A percentile compares a stretch with the other conserved stretches of the same genome.
Evolutionary conservation across 495 filamentous ascomycete species (phyloP).

Genomic region (Evansstolkia leycettana): DNA sequence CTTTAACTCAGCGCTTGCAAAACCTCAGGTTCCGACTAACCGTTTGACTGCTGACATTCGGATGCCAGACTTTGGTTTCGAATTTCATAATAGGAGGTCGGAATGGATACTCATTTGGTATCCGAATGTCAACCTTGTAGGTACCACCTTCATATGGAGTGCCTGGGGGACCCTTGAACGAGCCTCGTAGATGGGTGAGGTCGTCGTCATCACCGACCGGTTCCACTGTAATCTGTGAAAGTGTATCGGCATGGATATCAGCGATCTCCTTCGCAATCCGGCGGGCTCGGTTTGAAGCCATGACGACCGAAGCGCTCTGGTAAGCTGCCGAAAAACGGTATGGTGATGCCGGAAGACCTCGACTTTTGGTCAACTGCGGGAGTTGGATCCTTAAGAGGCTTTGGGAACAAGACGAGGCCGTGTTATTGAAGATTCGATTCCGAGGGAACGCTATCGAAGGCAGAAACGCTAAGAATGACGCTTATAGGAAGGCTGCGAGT

Average conservation of each 20-base stretch:
- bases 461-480: too few relatives aligned
- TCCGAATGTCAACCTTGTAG: constrained; percentile 72
- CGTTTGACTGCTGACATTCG: constrained; percentile 91
- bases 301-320: constrained; percentile 17
- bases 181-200: constrained; percentile 73
- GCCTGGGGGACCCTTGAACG: constrained; percentile 78
- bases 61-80: constrained; percentile 94
- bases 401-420: too few relatives aligned
- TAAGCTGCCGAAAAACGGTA: not conserved
- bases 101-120: constrained; percentile 88
- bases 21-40: constrained; percentile 35
- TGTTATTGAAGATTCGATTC: too few relatives aligned
- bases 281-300: constrained; percentile 68
- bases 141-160: constrained; percentile 89
- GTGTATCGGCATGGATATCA: constrained; percentile 69
- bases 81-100: constrained; percentile 88
- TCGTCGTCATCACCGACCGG: constrained; percentile 53
- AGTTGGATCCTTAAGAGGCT: too few relatives aligned
- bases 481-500: too few relatives aligned
- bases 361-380: too few relatives aligned
- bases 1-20: not conserved
- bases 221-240: constrained; percentile 60
- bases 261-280: constrained; percentile 85
- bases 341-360: too few relatives aligned
- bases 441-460: too few relatives aligned